phyloP scores from a whole-genome alignment of 257 asterid genomes.

The Lycium barbarum region DNA sequence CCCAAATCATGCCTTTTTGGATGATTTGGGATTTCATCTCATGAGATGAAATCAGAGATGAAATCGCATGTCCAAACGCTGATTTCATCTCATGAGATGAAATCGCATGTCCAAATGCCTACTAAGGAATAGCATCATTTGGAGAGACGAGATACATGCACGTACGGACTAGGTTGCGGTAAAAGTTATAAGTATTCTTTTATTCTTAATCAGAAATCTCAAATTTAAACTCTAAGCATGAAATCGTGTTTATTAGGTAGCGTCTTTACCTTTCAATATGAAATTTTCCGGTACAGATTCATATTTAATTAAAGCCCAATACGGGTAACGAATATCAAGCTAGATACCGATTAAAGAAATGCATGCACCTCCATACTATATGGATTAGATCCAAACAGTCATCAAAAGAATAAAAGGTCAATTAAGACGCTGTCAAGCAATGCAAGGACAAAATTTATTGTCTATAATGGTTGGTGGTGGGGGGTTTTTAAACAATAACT shows the following conservation, averaged over 20 bases:
- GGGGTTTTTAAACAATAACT: neutral
- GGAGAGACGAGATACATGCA: neutral
- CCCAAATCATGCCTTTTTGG: too few species aligned
- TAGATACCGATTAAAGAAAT: neutral
- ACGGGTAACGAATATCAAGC: too few species aligned
- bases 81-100: too few species aligned
- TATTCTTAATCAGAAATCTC: neutral
- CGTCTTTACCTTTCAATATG: too few species aligned
- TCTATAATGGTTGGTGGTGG: neutral
- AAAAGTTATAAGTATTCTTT: neutral
- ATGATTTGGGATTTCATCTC: too few species aligned
- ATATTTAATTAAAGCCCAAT: too few species aligned
- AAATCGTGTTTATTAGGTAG: too few species aligned
- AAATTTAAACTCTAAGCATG: neutral
- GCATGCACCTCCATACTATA: neutral
- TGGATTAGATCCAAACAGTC: neutral
- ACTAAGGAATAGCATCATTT: neutral
- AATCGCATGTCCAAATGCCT: too few species aligned
- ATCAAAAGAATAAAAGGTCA: neutral
- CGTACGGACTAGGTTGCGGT: neutral
- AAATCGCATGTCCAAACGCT: too few species aligned
- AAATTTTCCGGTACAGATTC: too few species aligned
- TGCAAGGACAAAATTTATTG: conserved; percentile 16
- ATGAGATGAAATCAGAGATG: too few species aligned
- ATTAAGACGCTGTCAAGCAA: neutral